Percentiles rank a stretch among this genome's conserved stretches.
These are phyloP conservation scores for Haplosporangium sp. DNA, from an alignment of 371 early-diverging fungal species.

Conservation along the genomic window DNA sequence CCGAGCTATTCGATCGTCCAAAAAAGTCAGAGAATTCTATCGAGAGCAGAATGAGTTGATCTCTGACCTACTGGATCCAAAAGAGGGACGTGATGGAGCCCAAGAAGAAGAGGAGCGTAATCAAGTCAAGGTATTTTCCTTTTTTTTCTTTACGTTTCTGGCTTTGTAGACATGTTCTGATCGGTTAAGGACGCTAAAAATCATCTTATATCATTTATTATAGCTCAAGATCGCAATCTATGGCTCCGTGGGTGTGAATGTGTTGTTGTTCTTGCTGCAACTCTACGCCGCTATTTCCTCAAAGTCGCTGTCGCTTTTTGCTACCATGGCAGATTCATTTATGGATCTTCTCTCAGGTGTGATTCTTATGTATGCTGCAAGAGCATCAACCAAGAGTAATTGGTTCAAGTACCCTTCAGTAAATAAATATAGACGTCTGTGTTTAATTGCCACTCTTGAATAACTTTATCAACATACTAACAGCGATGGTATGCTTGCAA, in stretches of 20 bases:
- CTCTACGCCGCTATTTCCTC: conserved; percentile 87
- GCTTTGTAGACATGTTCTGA: too few relatives aligned
- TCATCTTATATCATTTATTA: background rate
- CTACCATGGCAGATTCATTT: conserved; percentile 93
- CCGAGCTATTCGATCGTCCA: conserved; percentile 27
- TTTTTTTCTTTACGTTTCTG: too few relatives aligned
- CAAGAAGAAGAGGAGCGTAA: conserved; percentile 56
- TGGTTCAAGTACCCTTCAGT: conserved; percentile 84
- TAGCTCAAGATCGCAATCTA: conserved; percentile 87
- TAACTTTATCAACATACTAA: background rate
- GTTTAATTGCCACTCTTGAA: too few relatives aligned
- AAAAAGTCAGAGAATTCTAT: conserved; percentile 75
- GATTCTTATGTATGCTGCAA: conserved; percentile 75
- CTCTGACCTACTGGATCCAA: conserved; percentile 76
- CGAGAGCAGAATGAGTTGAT: conserved; percentile 87
- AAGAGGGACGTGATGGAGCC: conserved; percentile 46
- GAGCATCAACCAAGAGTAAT: conserved; percentile 73
- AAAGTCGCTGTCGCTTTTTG: conserved; percentile 88
- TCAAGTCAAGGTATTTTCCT: conserved; percentile 62
- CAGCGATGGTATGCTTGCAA: too few relatives aligned
- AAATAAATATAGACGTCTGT: conserved; percentile 2
- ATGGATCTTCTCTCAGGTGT: conserved; percentile 88
- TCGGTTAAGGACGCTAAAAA: too few relatives aligned
- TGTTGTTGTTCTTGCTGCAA: conserved; percentile 84
- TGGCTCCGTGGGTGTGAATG: conserved; percentile 85